These are phyloP conservation scores for Striga hermonthica DNA, from an alignment of 305 asterid genomes.

Conservation along the genomic window DNA sequence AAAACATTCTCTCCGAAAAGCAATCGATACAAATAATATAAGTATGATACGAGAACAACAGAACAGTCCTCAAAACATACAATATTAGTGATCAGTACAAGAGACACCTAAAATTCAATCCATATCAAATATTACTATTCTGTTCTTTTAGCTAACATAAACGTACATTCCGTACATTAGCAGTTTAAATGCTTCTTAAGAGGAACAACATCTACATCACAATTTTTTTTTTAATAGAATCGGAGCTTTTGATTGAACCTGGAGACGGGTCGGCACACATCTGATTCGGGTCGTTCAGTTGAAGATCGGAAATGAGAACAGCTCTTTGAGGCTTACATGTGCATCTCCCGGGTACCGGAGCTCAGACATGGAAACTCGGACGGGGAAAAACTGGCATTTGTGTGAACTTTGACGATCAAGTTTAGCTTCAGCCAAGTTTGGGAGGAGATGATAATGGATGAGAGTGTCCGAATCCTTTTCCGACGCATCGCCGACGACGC, in stretches of 20 bases:
- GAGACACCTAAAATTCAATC: too few species aligned
- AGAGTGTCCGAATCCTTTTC: conserved; percentile 21
- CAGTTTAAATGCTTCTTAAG: background rate
- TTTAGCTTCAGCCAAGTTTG: conserved; percentile 44
- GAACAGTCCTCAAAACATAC: background rate
- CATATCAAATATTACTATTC: too few species aligned
- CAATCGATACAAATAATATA: too few species aligned
- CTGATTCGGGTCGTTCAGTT: conserved; percentile 25
- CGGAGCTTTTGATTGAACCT: conserved; percentile 36
- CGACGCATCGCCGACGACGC: conserved; percentile 3
- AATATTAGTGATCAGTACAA: too few species aligned
- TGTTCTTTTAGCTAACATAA: conserved; percentile 27
- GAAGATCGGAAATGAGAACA: conserved; percentile 37
- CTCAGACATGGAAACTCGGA: conserved; percentile 34
- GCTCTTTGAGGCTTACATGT: conserved; percentile 80
- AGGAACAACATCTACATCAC: background rate
- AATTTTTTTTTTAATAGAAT: background rate
- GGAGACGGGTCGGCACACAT: conserved; percentile 29
- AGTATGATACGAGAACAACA: background rate
- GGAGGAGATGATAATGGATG: conserved; percentile 24
- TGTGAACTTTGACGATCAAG: background rate
- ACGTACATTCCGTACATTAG: conserved; percentile 43
- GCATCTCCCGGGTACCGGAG: conserved; percentile 72
- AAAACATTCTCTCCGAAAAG: too few species aligned
- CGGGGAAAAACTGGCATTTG: conserved; percentile 27